phyloP scores from a whole-genome alignment of 305 asterid genomes.

The Plantago coronopus region DNA sequence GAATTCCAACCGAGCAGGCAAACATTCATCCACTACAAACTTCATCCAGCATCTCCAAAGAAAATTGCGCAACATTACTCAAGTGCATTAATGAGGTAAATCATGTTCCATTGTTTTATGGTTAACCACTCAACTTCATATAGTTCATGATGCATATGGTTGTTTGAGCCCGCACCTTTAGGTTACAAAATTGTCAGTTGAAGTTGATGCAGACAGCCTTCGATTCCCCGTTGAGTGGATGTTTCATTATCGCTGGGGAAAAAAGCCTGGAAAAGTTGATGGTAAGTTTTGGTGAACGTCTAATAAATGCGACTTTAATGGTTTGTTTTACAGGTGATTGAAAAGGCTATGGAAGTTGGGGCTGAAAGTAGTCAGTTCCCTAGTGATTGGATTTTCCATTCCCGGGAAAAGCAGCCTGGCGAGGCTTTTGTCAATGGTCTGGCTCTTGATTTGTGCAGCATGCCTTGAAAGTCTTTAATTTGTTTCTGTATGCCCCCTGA shows the following conservation, averaged over 20 bases:
- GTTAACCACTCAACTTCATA: constrained; percentile 18
- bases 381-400: constrained; percentile 87
- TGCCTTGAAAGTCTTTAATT: constrained; percentile 35
- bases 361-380: constrained; percentile 93
- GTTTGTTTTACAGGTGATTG: constrained; percentile 70
- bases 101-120: constrained; percentile 21
- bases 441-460: constrained; percentile 57
- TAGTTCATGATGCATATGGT: constrained; percentile 27
- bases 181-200: constrained; percentile 74
- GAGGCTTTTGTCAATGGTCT: constrained; percentile 90
- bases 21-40: constrained; percentile 79
- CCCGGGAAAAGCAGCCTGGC: constrained; percentile 89
- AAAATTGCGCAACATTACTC: constrained; percentile 57
- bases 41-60: constrained; percentile 75
- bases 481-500: constrained; percentile 15
- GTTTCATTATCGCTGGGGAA: constrained; percentile 98
- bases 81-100: constrained; percentile 80
- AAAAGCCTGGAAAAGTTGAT: constrained; percentile 78
- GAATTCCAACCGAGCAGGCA: constrained; percentile 49
- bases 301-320: constrained; percentile 37
- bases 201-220: constrained; percentile 80
- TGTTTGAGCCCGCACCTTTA: constrained; percentile 53
- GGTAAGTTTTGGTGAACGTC: constrained; percentile 50
- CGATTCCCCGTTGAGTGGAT: constrained; percentile 88
- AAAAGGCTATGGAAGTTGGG: constrained; percentile 78